Evolutionary conservation across 495 filamentous ascomycete genomes (phyloP).

Genomic region (Tuber borchii): DNA sequence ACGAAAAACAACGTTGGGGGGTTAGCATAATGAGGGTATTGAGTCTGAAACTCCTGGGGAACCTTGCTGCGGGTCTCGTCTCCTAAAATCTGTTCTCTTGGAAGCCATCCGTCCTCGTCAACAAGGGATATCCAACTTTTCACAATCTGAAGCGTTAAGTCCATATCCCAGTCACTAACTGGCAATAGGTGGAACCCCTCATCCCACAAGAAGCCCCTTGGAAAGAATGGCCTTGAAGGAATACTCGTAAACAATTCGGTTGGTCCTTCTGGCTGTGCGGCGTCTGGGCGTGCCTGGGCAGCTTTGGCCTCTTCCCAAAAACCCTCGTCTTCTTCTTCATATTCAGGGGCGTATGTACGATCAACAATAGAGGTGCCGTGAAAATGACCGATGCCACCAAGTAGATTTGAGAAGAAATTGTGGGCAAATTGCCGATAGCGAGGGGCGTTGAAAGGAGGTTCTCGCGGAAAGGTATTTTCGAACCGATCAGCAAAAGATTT

Average conservation of each 20-base stretch:
- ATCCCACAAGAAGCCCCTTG: slow-evolving; percentile 93
- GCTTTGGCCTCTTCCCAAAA: slow-evolving; percentile 90
- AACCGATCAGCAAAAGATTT: slow-evolving; percentile 69
- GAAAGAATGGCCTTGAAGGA: slow-evolving; percentile 92
- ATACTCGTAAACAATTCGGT: slow-evolving; percentile 88
- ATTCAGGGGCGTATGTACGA: slow-evolving; percentile 80
- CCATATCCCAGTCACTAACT: slow-evolving; percentile 85
- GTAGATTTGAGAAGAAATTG: slow-evolving; percentile 86
- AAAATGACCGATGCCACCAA: slow-evolving; percentile 95
- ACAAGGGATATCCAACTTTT: slow-evolving; percentile 94
- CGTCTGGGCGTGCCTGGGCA: slow-evolving; percentile 39
- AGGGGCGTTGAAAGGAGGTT: slow-evolving; percentile 65
- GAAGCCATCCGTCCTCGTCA: slow-evolving; percentile 98
- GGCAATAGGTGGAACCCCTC: slow-evolving; percentile 95
- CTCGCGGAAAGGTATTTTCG: slow-evolving; percentile 61
- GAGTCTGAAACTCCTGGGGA: slow-evolving; percentile 85
- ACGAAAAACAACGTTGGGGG: slow-evolving; percentile 94
- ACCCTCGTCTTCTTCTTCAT: slow-evolving; percentile 92
- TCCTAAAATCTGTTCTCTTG: slow-evolving; percentile 90
- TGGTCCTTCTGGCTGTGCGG: slow-evolving; percentile 65
- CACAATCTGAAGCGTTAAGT: slow-evolving; percentile 84
- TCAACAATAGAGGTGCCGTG: slow-evolving; percentile 80
- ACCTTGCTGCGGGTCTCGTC: slow-evolving; percentile 94
- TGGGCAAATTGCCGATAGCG: slow-evolving; percentile 75
- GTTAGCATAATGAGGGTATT: slow-evolving; percentile 97